Conservation (phyloP, 1,284 basidiomycete species). For the Cutaneotrichosporon sp. region DNA sequence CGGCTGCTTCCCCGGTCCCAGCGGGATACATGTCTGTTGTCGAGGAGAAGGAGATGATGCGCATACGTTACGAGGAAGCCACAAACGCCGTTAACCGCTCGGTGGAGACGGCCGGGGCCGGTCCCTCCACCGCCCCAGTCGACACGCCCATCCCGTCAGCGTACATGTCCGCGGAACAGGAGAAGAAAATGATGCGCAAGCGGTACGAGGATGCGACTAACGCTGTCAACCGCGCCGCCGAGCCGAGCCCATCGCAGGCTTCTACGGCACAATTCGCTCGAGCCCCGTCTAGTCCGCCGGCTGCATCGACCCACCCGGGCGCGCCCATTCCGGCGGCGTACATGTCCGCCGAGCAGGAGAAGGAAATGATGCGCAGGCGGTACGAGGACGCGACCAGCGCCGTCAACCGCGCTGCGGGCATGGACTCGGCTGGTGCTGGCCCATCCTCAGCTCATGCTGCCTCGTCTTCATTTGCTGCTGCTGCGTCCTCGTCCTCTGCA, state of each 20-base stretch:
- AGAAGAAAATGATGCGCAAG: slow-evolving; percentile 40
- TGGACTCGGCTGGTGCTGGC: too few relatives aligned
- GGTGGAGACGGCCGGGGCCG: background rate
- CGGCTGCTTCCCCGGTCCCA: background rate
- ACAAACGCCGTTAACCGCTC: background rate
- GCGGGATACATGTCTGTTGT: slow-evolving; percentile 22
- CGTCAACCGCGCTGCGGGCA: background rate
- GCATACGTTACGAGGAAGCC: slow-evolving; percentile 8
- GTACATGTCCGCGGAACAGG: slow-evolving; percentile 30
- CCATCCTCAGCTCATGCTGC: too few relatives aligned
- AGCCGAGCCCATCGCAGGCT: background rate
- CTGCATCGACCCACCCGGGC: background rate
- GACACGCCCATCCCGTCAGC: background rate
- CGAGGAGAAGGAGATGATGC: slow-evolving; percentile 42
- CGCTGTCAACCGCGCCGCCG: slow-evolving; percentile 15
- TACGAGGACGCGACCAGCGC: slow-evolving; percentile 49
- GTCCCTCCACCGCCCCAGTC: background rate
- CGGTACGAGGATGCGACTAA: slow-evolving; percentile 38
- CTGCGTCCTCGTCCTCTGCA: background rate
- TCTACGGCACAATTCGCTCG: background rate
- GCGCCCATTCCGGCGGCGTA: background rate
- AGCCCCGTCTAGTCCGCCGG: background rate
- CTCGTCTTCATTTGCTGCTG: too few relatives aligned
- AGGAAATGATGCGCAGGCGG: slow-evolving; percentile 29
- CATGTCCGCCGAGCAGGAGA: slow-evolving; percentile 27